These are phyloP conservation scores for Ophiostoma sp. DNA, from an alignment of 2,329 filamentous ascomycete species.

Conservation along the genomic window DNA sequence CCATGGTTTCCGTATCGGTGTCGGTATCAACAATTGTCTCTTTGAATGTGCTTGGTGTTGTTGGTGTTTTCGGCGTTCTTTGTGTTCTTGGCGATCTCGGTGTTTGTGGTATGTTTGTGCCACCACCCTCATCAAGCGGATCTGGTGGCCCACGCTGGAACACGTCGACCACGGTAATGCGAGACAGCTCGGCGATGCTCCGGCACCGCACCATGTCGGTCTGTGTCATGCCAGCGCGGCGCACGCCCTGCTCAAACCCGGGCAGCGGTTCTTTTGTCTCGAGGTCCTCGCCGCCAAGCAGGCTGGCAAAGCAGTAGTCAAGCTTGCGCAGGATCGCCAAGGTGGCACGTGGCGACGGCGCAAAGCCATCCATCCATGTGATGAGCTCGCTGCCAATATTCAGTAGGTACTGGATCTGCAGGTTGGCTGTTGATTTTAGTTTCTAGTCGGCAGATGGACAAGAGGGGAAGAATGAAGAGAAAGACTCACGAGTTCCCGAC, in stretches of 20 bases:
- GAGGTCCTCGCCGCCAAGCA: conserved; percentile 63
- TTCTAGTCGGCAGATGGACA: neutral
- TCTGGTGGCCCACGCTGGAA: conserved; percentile 43
- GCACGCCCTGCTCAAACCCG: conserved; percentile 55
- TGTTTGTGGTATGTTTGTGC: neutral
- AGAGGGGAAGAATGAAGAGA: neutral
- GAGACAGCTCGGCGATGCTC: conserved; percentile 70
- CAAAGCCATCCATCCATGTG: conserved; percentile 67
- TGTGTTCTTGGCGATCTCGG: neutral
- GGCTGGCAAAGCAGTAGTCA: conserved; percentile 74
- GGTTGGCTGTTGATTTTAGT: conserved; percentile 48
- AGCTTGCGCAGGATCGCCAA: conserved; percentile 71
- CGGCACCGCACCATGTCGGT: conserved; percentile 87
- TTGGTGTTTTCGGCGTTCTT: neutral
- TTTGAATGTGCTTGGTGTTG: neutral
- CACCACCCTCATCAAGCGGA: conserved; percentile 15
- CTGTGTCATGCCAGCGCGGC: conserved; percentile 60
- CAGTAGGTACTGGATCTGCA: conserved; percentile 81
- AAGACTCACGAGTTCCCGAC: conserved; percentile 68
- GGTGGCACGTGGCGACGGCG: conserved; percentile 59
- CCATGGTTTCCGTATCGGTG: neutral
- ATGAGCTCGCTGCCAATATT: conserved; percentile 68
- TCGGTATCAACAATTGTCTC: conserved; percentile 1
- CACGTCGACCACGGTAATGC: conserved; percentile 63
- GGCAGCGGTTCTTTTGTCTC: conserved; percentile 61